Percentiles rank a stretch among this genome's conserved stretches.
Conservation (phyloP, 2,329 filamentous ascomycete genomes). For the Colletotrichum endophyticum region DNA sequence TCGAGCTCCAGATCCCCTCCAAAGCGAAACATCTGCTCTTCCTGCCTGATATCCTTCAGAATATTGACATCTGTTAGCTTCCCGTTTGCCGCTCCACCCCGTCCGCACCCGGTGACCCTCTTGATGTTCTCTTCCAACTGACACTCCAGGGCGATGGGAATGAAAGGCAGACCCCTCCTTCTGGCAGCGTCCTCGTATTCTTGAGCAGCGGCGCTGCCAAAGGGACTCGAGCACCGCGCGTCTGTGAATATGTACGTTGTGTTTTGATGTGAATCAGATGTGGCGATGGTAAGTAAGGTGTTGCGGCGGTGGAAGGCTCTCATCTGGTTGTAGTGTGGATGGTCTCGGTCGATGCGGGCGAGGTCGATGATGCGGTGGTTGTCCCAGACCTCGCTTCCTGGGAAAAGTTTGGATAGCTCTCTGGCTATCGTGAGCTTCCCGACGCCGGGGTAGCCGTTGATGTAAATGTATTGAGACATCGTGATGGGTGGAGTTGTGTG, state of each 20-base stretch:
- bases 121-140: constrained; percentile 28
- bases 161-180: constrained; percentile 25
- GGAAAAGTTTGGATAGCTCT: constrained; percentile 29
- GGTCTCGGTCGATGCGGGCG: constrained; percentile 22
- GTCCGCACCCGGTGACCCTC: constrained; percentile 15
- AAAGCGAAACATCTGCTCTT: constrained; percentile 27
- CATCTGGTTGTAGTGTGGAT: constrained; percentile 27
- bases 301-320: constrained; percentile 2
- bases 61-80: constrained; percentile 26
- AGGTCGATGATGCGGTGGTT: constrained; percentile 35
- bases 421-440: constrained; percentile 35
- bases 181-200: constrained; percentile 27
- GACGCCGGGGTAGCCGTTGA: constrained; percentile 35
- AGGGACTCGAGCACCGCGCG: constrained; percentile 16
- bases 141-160: constrained; percentile 32
- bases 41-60: constrained; percentile 23
- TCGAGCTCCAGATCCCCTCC: constrained; percentile 23
- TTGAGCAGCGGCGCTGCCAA: constrained; percentile 6
- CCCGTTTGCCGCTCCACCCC: neutral
- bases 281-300: constrained; percentile 2
- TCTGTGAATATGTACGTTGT: constrained; percentile 31
- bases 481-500: neutral
- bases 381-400: constrained; percentile 28
- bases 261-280: neutral
- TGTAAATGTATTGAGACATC: constrained; percentile 28